Percentiles rank a stretch among this genome's conserved stretches.
phyloP scores from a whole-genome alignment of 306 rosid genomes.

The Vigna mungo region DNA sequence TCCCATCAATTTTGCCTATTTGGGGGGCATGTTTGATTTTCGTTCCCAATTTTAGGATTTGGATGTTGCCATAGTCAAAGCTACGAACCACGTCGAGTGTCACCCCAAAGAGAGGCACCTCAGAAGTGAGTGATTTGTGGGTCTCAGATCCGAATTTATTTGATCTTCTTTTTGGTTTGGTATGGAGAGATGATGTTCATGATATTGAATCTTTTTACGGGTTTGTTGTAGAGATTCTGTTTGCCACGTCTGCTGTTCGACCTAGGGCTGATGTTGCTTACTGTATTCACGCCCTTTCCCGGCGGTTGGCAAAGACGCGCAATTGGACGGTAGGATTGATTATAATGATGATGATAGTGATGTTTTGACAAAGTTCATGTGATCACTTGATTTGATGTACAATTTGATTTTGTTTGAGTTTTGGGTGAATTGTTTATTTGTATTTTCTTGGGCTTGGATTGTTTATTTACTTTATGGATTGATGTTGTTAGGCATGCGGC shows the following conservation, averaged over 20 bases:
- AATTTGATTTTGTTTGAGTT: slow-evolving; percentile 11
- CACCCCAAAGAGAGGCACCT: slow-evolving; percentile 98
- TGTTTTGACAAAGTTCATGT: slow-evolving; percentile 7
- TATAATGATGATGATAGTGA: background rate
- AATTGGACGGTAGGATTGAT: slow-evolving; percentile 90
- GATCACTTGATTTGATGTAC: background rate
- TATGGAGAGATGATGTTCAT: slow-evolving; percentile 12
- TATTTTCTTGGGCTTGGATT: slow-evolving; percentile 28
- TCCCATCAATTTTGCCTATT: background rate
- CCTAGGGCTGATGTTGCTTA: slow-evolving; percentile 99
- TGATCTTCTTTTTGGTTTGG: slow-evolving; percentile 25
- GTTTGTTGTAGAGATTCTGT: slow-evolving; percentile 48
- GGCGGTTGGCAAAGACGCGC: slow-evolving; percentile 84
- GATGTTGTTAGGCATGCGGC: slow-evolving; percentile 2
- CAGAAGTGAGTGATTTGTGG: slow-evolving; percentile 63
- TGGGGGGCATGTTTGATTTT: slow-evolving; percentile 39
- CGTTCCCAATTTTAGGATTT: slow-evolving; percentile 80
- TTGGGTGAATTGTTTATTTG: slow-evolving; percentile 18
- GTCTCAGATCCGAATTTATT: slow-evolving; percentile 54
- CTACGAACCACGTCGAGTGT: slow-evolving; percentile 97
- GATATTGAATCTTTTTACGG: background rate
- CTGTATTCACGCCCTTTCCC: slow-evolving; percentile 92
- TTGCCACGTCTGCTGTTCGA: slow-evolving; percentile 86
- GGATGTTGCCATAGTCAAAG: slow-evolving; percentile 99
- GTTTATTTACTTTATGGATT: slow-evolving; percentile 10